Conservation (phyloP, 163 green algal species). For the Scenedesmus sp. region DNA sequence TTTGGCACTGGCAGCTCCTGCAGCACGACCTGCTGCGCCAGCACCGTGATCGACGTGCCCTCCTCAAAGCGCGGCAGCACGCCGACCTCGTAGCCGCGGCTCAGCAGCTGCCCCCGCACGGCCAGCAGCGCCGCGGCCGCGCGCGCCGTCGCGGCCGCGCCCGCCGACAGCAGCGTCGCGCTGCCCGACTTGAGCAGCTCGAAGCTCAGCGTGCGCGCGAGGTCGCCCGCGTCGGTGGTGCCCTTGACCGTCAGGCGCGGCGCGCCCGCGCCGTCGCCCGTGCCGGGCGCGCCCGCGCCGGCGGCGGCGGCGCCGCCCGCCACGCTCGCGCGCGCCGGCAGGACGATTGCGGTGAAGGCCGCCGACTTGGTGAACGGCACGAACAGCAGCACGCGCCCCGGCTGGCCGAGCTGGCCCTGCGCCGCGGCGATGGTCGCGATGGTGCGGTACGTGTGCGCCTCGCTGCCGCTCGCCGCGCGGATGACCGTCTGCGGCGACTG, state of each 20-base stretch:
- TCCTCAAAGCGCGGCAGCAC: constrained; percentile 28
- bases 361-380: constrained; percentile 25
- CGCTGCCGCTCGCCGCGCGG: constrained; percentile 2
- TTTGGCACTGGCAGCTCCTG: constrained; percentile 18
- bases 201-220: constrained; percentile 25
- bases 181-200: constrained; percentile 24
- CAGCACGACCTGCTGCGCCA: constrained; percentile 25
- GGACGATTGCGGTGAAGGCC: constrained; percentile 27
- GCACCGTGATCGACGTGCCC: constrained; percentile 18
- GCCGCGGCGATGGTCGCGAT: constrained; percentile 21
- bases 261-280: too few relatives aligned
- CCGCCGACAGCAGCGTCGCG: constrained; percentile 1
- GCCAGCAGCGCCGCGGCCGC: background rate
- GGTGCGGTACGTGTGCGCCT: constrained; percentile 26
- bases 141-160: constrained; percentile 21
- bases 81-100: constrained; percentile 27
- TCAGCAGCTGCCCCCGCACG: constrained; percentile 21
- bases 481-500: constrained; percentile 19
- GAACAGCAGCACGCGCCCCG: constrained; percentile 16
- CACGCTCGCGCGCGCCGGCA: background rate
- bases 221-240: constrained; percentile 1
- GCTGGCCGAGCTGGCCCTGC: constrained; percentile 11
- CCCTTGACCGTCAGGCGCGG: constrained; percentile 2
- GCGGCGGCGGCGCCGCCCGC: background rate
- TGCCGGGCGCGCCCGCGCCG: background rate